Evolutionary conservation across 371 early-diverging fungal genomes (phyloP).

Genomic region (Umbelopsis sp.): DNA sequence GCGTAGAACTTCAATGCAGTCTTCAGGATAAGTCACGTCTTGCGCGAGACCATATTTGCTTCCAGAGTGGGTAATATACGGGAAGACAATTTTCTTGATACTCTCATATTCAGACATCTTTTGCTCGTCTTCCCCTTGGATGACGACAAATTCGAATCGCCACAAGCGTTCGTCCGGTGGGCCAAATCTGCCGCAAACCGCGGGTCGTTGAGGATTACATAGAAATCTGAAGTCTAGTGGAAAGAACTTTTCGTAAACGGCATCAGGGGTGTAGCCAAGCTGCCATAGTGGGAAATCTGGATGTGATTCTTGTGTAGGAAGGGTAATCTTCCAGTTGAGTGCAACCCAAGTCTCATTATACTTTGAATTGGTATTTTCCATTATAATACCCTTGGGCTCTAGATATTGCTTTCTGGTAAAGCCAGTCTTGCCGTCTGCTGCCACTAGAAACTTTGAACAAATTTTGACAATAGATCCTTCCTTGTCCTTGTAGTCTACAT

Average conservation of each 20-base stretch:
- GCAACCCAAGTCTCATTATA: conserved; percentile 20
- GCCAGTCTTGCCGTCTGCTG: conserved; percentile 19
- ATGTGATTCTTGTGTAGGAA: conserved; percentile 6
- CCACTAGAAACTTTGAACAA: neutral
- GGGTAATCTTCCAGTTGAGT: conserved; percentile 15
- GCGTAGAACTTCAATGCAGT: conserved; percentile 8
- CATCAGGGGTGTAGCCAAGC: conserved; percentile 9
- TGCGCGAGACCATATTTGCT: conserved; percentile 1
- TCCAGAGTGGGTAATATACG: conserved; percentile 16
- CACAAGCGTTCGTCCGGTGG: conserved; percentile 9
- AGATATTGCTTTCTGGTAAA: conserved; percentile 10
- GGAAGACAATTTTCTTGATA: conserved; percentile 12
- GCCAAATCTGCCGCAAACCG: conserved; percentile 17
- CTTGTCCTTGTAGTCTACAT: conserved; percentile 9
- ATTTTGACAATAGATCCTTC: neutral
- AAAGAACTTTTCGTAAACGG: conserved; percentile 4
- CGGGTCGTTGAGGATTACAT: conserved; percentile 16
- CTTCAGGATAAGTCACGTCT: conserved; percentile 7
- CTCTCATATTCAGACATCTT: conserved; percentile 7
- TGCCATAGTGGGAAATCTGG: conserved; percentile 12
- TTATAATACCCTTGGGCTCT: conserved; percentile 9
- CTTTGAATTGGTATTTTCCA: conserved; percentile 15
- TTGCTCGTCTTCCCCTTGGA: neutral
- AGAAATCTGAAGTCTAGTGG: conserved; percentile 12
- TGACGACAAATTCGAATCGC: conserved; percentile 17